Evolutionary conservation across 1,284 basidiomycete genomes (phyloP).

Genomic region (Papiliotrema fonsecae): DNA sequence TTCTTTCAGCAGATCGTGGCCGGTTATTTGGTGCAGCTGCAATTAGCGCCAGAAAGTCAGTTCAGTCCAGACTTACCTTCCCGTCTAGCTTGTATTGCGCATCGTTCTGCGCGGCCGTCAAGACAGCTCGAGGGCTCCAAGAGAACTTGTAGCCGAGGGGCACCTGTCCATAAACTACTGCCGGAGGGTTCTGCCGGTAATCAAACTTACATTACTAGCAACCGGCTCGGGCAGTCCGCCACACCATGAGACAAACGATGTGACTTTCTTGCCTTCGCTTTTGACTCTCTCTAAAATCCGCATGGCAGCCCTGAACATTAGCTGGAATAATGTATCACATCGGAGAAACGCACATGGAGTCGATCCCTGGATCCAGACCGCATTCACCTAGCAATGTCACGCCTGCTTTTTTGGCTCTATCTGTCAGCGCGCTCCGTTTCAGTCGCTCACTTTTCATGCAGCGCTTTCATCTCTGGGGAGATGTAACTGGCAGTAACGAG

Average conservation of each 20-base stretch:
- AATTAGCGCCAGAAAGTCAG: not conserved
- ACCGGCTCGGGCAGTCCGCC: slow-evolving; percentile 86
- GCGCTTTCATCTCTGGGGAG: slow-evolving; percentile 67
- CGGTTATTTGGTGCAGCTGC: slow-evolving; percentile 56
- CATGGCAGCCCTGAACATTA: slow-evolving; percentile 66
- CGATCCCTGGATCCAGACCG: slow-evolving; percentile 91
- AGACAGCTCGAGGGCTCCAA: slow-evolving; percentile 85
- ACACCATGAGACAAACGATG: slow-evolving; percentile 87
- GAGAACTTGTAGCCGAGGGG: slow-evolving; percentile 91
- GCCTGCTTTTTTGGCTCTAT: slow-evolving; percentile 62
- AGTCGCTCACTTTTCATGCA: slow-evolving; percentile 59
- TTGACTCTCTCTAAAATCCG: slow-evolving; percentile 62
- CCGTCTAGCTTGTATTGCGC: slow-evolving; percentile 65
- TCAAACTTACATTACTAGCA: slow-evolving; percentile 47
- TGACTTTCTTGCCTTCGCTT: slow-evolving; percentile 58
- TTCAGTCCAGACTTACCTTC: slow-evolving; percentile 49
- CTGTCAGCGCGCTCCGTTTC: not conserved
- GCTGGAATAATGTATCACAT: not conserved
- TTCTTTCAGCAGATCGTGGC: slow-evolving; percentile 56
- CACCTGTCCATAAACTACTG: slow-evolving; percentile 42
- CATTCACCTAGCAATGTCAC: slow-evolving; percentile 87
- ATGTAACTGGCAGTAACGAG: slow-evolving; percentile 92
- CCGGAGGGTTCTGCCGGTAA: too few species aligned
- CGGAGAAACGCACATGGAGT: slow-evolving; percentile 56
- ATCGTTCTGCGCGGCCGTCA: slow-evolving; percentile 73